Base-by-base conservation (phyloP, 148 eudicot species). In the Diospyros kaki region DNA sequence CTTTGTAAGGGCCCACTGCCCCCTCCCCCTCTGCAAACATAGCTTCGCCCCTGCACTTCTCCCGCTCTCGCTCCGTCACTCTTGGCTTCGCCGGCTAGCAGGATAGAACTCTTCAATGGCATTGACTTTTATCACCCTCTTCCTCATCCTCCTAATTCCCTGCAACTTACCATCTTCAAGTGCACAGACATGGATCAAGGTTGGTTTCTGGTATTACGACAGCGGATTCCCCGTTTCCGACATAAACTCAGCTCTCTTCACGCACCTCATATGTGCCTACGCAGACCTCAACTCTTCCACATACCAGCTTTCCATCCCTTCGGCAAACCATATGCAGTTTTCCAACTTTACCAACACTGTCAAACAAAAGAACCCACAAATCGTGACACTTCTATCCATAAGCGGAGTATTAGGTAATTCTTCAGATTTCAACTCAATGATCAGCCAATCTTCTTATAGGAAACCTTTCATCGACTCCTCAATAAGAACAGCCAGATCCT, bases 261-360 rank as follows among this genome's bases (percentile, higher is more conserved):
- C 69, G 4, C 69, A 66, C 69, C 69, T 66, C 15, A 66, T 66
- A 1, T 66, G 69, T n/a, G 69, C 69, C 9, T 66, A 44, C 8
- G 52, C 69, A 4, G 52, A 38, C 17, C 17, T 66, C 69, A 66
- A 66, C 69, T 66, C 51, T n/a, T 43, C 69, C 18, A 66, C 28
- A 1, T 66, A 66, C 52, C 52, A 44, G 15, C 69, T 66, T 14
- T 44, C 52, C 52, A 13, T 66, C 52, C 5, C 69, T 14, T 45
- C 69, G 4, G 39, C 46, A 10, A 38, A 66, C 28, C 2, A 66
- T 2, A 12, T 5, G 11, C 44, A 1, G 28, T 43, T 66, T 18
- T 66, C 69, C 28, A 14, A 17, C 53, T 66, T 66, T 38, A 66
- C 53, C 0, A 13, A 13, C 69, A 44, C 10, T 0, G 52, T 66